Evolutionary conservation across 768 basidiomycete genomes (phyloP).

Genomic region (Lepiota subincarnata): DNA sequence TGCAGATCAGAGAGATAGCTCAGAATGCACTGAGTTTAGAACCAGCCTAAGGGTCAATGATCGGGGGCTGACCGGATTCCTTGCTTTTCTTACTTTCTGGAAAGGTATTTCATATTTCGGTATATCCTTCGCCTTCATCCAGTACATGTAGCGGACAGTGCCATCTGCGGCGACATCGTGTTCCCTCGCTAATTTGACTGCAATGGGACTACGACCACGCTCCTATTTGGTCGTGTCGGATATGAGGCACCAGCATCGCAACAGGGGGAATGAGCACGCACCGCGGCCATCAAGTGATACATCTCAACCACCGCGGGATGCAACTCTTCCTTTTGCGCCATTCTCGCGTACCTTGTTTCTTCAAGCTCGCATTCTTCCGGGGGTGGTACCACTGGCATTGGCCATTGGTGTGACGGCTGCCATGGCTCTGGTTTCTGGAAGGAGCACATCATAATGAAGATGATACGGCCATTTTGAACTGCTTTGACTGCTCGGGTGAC

Average conservation of each 20-base stretch:
- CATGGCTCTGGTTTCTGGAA: constrained; percentile 78
- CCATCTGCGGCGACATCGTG: constrained; percentile 42
- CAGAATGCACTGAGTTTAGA: constrained; percentile 57
- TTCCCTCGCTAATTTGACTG: constrained; percentile 50
- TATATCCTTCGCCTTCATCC: constrained; percentile 74
- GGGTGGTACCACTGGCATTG: constrained; percentile 54
- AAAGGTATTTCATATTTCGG: constrained; percentile 66
- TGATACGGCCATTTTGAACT: constrained; percentile 43
- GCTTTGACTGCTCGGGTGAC: constrained; percentile 63
- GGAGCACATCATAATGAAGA: constrained; percentile 69
- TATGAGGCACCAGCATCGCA: no score
- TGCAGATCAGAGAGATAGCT: constrained; percentile 75
- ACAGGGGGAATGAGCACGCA: constrained; percentile 15
- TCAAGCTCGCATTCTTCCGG: constrained; percentile 65
- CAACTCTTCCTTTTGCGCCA: constrained; percentile 30
- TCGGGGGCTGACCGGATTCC: not conserved
- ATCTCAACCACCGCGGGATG: constrained; percentile 30
- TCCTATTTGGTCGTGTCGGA: constrained; percentile 41
- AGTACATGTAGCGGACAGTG: constrained; percentile 55
- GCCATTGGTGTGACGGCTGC: constrained; percentile 67
- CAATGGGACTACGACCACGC: constrained; percentile 63
- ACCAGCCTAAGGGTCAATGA: not conserved
- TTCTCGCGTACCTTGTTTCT: constrained; percentile 34
- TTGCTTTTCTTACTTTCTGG: constrained; percentile 55
- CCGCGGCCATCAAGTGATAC: constrained; percentile 26